Conservation (phyloP, 164 flowering plant genomes). For the Nymphaea colorata region DNA sequence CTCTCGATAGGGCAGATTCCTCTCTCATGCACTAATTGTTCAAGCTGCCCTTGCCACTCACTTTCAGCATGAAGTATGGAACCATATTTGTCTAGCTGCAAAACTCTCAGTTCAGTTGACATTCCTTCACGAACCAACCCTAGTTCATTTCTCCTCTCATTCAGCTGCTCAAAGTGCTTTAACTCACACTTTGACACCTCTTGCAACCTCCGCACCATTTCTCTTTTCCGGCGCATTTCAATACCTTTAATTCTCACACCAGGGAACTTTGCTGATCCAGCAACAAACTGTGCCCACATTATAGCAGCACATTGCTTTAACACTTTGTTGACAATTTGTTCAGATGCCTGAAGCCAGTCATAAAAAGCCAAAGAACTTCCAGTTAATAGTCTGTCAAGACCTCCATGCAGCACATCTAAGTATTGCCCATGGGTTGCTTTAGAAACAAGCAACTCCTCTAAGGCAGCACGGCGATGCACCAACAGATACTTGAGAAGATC, state of each 20-base stretch:
- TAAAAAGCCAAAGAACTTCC: conserved; percentile 52
- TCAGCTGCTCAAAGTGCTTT: conserved; percentile 81
- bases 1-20: conserved; percentile 69
- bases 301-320: conserved; percentile 88
- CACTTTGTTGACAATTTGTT: conserved; percentile 56
- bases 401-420: conserved; percentile 84
- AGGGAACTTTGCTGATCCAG: conserved; percentile 87
- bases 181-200: conserved; percentile 52
- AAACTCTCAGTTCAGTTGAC: conserved; percentile 89
- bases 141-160: conserved; percentile 84
- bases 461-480: conserved; percentile 80
- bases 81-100: conserved; percentile 97
- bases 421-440: conserved; percentile 75
- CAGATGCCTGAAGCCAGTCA: conserved; percentile 75
- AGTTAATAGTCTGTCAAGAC: conserved; percentile 81
- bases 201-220: conserved; percentile 60
- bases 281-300: conserved; percentile 93
- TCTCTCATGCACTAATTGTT: conserved; percentile 92
- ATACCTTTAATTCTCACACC: conserved; percentile 86
- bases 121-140: conserved; percentile 82
- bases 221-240: conserved; percentile 87
- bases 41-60: conserved; percentile 92
- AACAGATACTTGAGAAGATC: conserved; percentile 74
- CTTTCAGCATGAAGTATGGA: conserved; percentile 99
- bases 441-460: conserved; percentile 89